Percentiles rank a stretch among this genome's conserved stretches.
Conservation (phyloP, 2,329 filamentous ascomycete genomes). For the Triangularia setosa region DNA sequence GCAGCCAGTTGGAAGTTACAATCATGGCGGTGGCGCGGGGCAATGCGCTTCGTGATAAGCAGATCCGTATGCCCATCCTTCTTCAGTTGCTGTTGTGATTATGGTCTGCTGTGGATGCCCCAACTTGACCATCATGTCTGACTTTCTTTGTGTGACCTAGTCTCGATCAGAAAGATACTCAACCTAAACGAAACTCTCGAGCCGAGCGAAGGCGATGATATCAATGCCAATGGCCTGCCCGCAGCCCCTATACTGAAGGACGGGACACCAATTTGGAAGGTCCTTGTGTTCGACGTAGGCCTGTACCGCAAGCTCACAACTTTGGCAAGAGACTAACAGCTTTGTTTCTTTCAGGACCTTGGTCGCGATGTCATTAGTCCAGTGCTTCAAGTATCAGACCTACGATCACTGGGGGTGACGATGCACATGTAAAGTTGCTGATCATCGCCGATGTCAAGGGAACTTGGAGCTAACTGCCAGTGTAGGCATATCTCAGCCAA, state of each 20-base stretch:
- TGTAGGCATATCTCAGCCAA: conserved; percentile 72
- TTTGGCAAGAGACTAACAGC: conserved; percentile 10
- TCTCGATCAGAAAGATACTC: conserved; percentile 89
- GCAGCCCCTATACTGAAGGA: conserved; percentile 70
- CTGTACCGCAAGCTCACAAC: neutral
- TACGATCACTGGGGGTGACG: conserved; percentile 90
- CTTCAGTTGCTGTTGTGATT: neutral
- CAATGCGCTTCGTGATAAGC: conserved; percentile 47
- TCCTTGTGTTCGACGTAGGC: conserved; percentile 79
- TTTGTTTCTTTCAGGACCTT: conserved; percentile 39
- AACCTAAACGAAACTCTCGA: conserved; percentile 79
- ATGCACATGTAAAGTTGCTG: conserved; percentile 73
- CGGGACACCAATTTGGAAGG: conserved; percentile 80
- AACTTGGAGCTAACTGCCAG: neutral
- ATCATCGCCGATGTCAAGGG: neutral
- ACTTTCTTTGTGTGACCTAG: conserved; percentile 41
- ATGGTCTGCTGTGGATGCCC: neutral
- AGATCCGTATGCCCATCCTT: conserved; percentile 39
- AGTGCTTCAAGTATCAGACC: conserved; percentile 87
- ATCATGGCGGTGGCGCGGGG: conserved; percentile 46
- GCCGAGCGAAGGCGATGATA: conserved; percentile 58
- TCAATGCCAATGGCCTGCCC: conserved; percentile 60
- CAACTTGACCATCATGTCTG: neutral
- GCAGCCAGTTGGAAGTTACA: conserved; percentile 3
- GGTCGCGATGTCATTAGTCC: conserved; percentile 96